These are phyloP conservation scores for Orbilia ellipsospora DNA, from an alignment of 2,329 filamentous ascomycete species.

Conservation along the genomic window DNA sequence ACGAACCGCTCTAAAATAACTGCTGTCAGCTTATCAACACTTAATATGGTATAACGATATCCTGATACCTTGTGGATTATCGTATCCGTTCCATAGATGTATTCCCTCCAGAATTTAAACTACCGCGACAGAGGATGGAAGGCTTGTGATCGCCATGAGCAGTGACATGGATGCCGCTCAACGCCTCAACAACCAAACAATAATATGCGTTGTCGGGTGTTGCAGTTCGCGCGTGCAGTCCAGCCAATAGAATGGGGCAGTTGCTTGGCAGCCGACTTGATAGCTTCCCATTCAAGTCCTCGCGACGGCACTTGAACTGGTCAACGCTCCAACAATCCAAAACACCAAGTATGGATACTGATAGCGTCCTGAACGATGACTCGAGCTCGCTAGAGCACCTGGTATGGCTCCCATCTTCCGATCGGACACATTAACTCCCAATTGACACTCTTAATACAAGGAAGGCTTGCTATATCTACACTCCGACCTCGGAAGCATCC, in stretches of 20 bases:
- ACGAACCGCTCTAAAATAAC: slow-evolving; percentile 13
- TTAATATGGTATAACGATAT: slow-evolving; percentile 16
- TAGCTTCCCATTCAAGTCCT: slow-evolving; percentile 48
- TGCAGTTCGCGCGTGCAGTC: slow-evolving; percentile 32
- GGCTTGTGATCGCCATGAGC: slow-evolving; percentile 30
- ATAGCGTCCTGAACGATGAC: slow-evolving; percentile 49
- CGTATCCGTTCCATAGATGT: slow-evolving; percentile 44
- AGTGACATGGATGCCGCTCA: not conserved
- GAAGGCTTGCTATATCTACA: slow-evolving; percentile 63
- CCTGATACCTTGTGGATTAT: slow-evolving; percentile 23
- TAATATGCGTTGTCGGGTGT: slow-evolving; percentile 39
- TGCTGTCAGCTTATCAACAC: slow-evolving; percentile 22
- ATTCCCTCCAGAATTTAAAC: not conserved
- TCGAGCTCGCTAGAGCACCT: slow-evolving; percentile 50
- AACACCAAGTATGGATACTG: slow-evolving; percentile 40
- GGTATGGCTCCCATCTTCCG: slow-evolving; percentile 32
- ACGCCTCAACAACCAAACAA: too few relatives aligned
- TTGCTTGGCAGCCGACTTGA: slow-evolving; percentile 28
- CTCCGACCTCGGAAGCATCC: slow-evolving; percentile 57
- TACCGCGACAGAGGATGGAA: not conserved
- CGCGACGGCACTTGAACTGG: slow-evolving; percentile 30
- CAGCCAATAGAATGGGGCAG: not conserved
- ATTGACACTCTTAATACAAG: slow-evolving; percentile 41
- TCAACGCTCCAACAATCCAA: slow-evolving; percentile 11
- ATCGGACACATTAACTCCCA: slow-evolving; percentile 23